Evolutionary conservation across 2,329 filamentous ascomycete genomes (phyloP), one percentile per base, ranked within the genome.

Genomic region (Aspergillus sp.): DNA sequence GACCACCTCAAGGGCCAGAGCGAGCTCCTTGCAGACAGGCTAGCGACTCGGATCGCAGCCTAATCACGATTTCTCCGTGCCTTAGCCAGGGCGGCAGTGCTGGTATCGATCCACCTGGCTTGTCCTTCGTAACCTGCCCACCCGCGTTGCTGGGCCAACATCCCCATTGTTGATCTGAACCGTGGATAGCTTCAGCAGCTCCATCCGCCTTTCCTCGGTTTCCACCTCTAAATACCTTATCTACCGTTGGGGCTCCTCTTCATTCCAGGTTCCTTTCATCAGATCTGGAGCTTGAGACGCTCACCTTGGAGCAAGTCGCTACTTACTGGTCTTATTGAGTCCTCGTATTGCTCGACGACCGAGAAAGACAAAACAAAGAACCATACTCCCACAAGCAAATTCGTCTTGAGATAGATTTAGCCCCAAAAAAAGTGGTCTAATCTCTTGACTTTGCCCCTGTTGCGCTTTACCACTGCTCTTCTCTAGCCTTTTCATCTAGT

Each of bases 91-190:
- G 62, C 59, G 58, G 22, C 59, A 57, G 20, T 27, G 52, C 40
- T 41, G 45, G 45, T 41, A 45, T 49, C 42, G 62, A 60, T 66
- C 64, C 64, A 66, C 64, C 47, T 20, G 19, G 49, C 24, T 47
- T 48, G 52, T 48, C 60, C 54, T 54, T 54, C 27, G 56, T 53
- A 54, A 54, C 57, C 46, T 50, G 53, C 61, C 66, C 68, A 58
- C 58, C 54, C 17, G 41, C 60, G 72, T 75, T 74, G 72, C 72
- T 67, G 68, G 70, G 73, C 68, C 72, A 75, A 75, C 73, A 49
- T 24, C 59, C 47, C 62, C 59, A 70, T 75, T 75, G 73, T 75
- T 75, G 73, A 75, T 70, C 66, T 64, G 68, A 68, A 69, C 67
- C 70, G 63, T 70, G 69, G 66, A 68, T 68, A 66, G 65, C 66